These are phyloP conservation scores for Discostella stelligeroides DNA, from an alignment of 108 stramenopile genomes.

Conservation along the genomic window DNA sequence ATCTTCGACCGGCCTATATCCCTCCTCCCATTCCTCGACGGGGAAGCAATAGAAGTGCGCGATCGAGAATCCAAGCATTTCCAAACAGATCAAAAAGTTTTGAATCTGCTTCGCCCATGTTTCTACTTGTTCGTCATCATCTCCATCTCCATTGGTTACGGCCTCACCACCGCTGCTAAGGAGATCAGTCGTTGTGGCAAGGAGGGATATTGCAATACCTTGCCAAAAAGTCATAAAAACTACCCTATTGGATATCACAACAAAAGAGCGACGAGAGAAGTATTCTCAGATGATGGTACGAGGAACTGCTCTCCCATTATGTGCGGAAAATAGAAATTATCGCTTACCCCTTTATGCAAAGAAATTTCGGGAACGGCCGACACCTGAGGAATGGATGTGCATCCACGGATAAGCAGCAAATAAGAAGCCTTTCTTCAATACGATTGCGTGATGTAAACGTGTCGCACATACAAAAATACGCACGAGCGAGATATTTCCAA, in stretches of 20 bases:
- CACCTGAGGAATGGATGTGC: slow-evolving; percentile 38
- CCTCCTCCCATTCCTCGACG: slow-evolving; percentile 89
- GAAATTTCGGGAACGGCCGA: slow-evolving; percentile 88
- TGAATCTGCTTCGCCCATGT: slow-evolving; percentile 81
- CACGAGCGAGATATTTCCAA: neutral
- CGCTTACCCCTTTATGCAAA: slow-evolving; percentile 68
- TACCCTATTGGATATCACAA: slow-evolving; percentile 9
- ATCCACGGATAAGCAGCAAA: neutral
- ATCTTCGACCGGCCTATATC: slow-evolving; percentile 66
- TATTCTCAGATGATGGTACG: neutral
- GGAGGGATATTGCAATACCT: slow-evolving; percentile 68
- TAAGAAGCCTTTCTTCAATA: neutral
- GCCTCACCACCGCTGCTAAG: slow-evolving; percentile 39
- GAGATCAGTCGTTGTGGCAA: slow-evolving; percentile 77
- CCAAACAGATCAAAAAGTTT: slow-evolving; percentile 94
- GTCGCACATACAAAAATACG: neutral
- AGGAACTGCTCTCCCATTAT: neutral
- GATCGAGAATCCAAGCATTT: slow-evolving; percentile 90
- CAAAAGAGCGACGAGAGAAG: neutral
- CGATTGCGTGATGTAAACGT: neutral
- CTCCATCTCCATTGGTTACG: slow-evolving; percentile 37
- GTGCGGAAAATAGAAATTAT: neutral
- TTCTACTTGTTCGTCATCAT: slow-evolving; percentile 40
- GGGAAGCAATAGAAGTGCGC: slow-evolving; percentile 95
- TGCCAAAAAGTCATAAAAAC: slow-evolving; percentile 97